Evolutionary conservation across 2,329 filamentous ascomycete species (phyloP).

Genomic region (Paraphaeosphaeria sporulosa): DNA sequence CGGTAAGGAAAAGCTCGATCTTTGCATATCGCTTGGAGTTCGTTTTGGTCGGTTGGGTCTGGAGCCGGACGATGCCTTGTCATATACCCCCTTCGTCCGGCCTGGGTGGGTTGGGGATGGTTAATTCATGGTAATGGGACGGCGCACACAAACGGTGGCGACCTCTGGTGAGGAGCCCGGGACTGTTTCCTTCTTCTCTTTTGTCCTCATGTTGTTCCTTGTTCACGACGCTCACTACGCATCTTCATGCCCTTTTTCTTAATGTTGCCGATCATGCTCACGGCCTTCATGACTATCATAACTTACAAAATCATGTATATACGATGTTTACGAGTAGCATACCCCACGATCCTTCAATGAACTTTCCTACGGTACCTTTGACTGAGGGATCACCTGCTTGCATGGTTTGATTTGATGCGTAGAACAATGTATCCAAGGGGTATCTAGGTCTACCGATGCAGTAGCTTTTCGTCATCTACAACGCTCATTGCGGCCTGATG

Average conservation of each 20-base stretch:
- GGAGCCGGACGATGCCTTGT: constrained; percentile 9
- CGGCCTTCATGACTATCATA: constrained; percentile 26
- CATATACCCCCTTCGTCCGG: constrained; percentile 16
- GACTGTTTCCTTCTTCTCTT: constrained; percentile 10
- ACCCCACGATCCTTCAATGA: constrained; percentile 32
- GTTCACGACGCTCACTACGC: constrained; percentile 11
- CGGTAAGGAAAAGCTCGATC: constrained; percentile 10
- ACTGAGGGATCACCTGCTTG: background rate
- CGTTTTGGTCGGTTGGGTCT: background rate
- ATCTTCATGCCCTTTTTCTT: constrained; percentile 3
- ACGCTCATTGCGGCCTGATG: background rate
- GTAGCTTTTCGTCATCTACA: background rate
- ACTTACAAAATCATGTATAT: constrained; percentile 29
- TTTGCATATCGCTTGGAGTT: constrained; percentile 19
- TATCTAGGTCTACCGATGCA: background rate
- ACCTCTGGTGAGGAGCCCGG: constrained; percentile 32
- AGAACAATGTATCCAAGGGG: background rate
- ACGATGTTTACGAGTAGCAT: constrained; percentile 27
- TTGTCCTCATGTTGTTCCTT: constrained; percentile 19
- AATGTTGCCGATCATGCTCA: constrained; percentile 12
- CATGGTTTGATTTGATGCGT: background rate
- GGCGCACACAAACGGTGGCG: constrained; percentile 33
- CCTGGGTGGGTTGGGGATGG: constrained; percentile 19
- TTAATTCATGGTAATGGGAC: constrained; percentile 20
- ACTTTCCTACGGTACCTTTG: constrained; percentile 18